Evolutionary conservation across 257 asterid genomes (phyloP).

Genomic region (Nicotiana otophora): DNA sequence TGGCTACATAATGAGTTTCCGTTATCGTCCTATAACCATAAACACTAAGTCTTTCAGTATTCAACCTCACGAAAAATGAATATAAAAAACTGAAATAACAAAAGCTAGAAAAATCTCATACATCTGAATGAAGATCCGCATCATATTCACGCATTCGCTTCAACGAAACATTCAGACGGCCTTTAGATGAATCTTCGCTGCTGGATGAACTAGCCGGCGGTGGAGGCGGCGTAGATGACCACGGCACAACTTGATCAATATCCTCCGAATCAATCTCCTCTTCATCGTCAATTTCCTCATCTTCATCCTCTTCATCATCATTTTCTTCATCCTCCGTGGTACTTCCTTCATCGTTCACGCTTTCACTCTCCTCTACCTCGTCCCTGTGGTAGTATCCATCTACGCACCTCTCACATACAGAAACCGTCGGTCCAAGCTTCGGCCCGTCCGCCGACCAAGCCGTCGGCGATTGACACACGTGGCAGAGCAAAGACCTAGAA

Average conservation of each 20-base stretch:
- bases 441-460: conserved; percentile 69
- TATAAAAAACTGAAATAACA: neutral
- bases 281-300: conserved; percentile 12
- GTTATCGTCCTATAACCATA: conserved; percentile 23
- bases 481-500: conserved; percentile 64
- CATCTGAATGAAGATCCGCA: conserved; percentile 23
- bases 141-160: conserved; percentile 28
- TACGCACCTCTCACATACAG: conserved; percentile 48
- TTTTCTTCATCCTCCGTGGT: conserved; percentile 12
- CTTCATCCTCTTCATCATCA: neutral
- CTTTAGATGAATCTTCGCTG: conserved; percentile 19
- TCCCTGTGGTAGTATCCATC: conserved; percentile 17
- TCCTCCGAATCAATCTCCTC: conserved; percentile 28
- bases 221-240: conserved; percentile 45
- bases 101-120: conserved; percentile 3
- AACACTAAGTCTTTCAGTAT: neutral
- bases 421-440: conserved; percentile 39
- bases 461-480: conserved; percentile 51
- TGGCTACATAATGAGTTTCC: conserved; percentile 11
- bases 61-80: neutral
- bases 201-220: conserved; percentile 37
- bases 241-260: conserved; percentile 43
- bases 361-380: conserved; percentile 14
- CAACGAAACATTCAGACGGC: conserved; percentile 15
- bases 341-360: neutral